phyloP scores from a whole-genome alignment of 2,329 filamentous ascomycete species.

The Botrytis sinoallii region DNA sequence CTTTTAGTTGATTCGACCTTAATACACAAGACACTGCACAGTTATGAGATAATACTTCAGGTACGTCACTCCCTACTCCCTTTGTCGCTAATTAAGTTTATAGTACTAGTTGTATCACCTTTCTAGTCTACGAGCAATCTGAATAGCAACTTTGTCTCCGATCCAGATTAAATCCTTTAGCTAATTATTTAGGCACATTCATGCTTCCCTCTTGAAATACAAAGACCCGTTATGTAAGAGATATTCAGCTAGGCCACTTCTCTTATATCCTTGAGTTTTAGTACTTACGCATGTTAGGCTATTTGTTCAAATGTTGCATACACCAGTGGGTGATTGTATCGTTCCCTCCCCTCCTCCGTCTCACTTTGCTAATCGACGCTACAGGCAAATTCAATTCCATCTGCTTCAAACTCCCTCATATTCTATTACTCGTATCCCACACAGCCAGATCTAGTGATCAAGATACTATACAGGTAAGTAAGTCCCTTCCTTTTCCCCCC shows the following conservation, averaged over 20 bases:
- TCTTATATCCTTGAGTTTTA: background rate
- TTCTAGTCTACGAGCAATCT: background rate
- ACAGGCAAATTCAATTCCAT: too few relatives aligned
- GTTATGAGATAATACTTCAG: background rate
- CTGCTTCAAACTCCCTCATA: too few relatives aligned
- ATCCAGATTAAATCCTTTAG: background rate
- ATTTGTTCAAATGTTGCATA: background rate
- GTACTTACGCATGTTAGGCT: background rate
- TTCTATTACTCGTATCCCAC: too few relatives aligned
- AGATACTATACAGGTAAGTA: too few relatives aligned
- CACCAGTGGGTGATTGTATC: too few relatives aligned
- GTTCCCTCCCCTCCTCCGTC: too few relatives aligned
- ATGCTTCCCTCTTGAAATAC: background rate
- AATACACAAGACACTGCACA: background rate
- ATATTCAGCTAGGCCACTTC: background rate
- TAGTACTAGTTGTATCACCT: background rate
- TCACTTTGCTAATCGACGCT: too few relatives aligned
- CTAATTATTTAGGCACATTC: background rate
- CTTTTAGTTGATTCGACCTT: background rate
- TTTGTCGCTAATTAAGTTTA: background rate
- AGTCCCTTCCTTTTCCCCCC: too few relatives aligned
- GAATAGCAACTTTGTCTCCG: background rate
- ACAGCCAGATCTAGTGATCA: rapidly evolving
- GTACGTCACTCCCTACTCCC: background rate
- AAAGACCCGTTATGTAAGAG: background rate